Evolutionary conservation across 2,329 filamentous ascomycete species (phyloP), one percentile per base, ranked within the genome.

Genomic region (Zymoseptoria brevis): DNA sequence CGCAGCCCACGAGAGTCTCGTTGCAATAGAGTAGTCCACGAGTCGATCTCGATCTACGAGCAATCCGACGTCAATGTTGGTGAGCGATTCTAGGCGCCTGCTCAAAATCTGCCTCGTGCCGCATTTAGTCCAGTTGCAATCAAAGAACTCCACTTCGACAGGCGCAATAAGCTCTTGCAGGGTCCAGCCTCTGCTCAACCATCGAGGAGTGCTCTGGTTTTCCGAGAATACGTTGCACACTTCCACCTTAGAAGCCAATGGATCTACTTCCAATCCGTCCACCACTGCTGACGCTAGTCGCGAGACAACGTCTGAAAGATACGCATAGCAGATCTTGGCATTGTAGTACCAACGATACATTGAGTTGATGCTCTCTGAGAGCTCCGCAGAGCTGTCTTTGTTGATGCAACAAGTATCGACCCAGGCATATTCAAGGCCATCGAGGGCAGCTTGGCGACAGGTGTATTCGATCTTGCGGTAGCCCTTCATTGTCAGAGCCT

Each of bases 91-190:
- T n/a, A n/a, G n/a, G n/a, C n/a, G n/a, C n/a, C n/a, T n/a, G n/a
- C n/a, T n/a, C n/a, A n/a, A n/a, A n/a, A n/a, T n/a, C 5, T 16
- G n/a, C 41, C 49, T 56, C 16, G 53, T 30, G 7, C 57, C 54
- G 2, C 53, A 35, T 4, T 2, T 8, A 13, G 8, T 13, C 62
- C 60, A 64, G 11, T 21, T 11, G 7, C 16, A 30, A 52, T 62
- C 55, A 58, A 62, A 67, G 55, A 68, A 67, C 5, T 52, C 41
- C 1, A 65, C 57, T 4, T 57, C 35, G 4, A 19, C 22, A 1
- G 66, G 66, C 7, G 65, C 66, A 13, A 68, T 60, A 7, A 67
- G 58, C 41, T 68, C 66, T 56, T 67, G 66, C 16, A 68, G 55
- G 4, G 66, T 68, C 62, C 64, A 66, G 19, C 64, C 60, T 19